Percentiles rank a stretch among this genome's conserved stretches.
phyloP scores from a whole-genome alignment of 805 yeast genomes.

The Ogataea nakhonphanomensis region DNA sequence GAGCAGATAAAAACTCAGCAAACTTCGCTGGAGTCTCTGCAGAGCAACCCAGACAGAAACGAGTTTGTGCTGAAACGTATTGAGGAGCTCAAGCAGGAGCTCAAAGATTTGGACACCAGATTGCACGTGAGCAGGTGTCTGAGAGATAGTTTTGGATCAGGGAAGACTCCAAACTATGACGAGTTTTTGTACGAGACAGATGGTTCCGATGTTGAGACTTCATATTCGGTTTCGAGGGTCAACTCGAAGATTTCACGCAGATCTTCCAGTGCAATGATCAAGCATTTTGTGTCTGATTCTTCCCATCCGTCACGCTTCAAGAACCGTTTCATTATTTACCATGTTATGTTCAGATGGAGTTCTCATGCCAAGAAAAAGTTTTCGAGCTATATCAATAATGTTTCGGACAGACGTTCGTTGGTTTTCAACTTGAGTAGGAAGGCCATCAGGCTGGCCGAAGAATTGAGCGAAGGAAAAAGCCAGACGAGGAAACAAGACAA shows the following conservation, averaged over 20 bases:
- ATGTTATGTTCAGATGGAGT: constrained; percentile 76
- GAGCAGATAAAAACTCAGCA: constrained; percentile 34
- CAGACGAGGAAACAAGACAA: constrained; percentile 5
- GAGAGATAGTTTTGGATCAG: constrained; percentile 24
- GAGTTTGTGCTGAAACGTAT: constrained; percentile 14
- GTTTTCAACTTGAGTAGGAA: constrained; percentile 31
- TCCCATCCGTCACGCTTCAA: constrained; percentile 33
- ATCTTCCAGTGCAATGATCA: constrained; percentile 16
- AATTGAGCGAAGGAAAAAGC: constrained; percentile 16
- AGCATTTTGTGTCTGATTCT: constrained; percentile 21
- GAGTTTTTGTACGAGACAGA: constrained; percentile 25
- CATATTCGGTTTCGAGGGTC: constrained; percentile 13
- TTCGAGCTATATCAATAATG: constrained; percentile 46
- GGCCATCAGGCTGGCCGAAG: constrained; percentile 32
- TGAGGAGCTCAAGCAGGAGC: constrained; percentile 22
- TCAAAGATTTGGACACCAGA: constrained; percentile 33
- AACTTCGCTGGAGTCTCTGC: constrained; percentile 24
- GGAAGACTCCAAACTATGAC: constrained; percentile 26
- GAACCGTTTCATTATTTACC: constrained; percentile 75
- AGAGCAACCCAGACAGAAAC: constrained; percentile 1
- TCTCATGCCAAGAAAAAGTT: constrained; percentile 60
- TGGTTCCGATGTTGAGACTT: constrained; percentile 20
- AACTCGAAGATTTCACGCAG: constrained; percentile 19
- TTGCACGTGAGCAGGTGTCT: constrained; percentile 24
- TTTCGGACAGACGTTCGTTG: constrained; percentile 25